phyloP scores from a whole-genome alignment of 1,284 basidiomycete species.

The Apiotrichum gracile region DNA sequence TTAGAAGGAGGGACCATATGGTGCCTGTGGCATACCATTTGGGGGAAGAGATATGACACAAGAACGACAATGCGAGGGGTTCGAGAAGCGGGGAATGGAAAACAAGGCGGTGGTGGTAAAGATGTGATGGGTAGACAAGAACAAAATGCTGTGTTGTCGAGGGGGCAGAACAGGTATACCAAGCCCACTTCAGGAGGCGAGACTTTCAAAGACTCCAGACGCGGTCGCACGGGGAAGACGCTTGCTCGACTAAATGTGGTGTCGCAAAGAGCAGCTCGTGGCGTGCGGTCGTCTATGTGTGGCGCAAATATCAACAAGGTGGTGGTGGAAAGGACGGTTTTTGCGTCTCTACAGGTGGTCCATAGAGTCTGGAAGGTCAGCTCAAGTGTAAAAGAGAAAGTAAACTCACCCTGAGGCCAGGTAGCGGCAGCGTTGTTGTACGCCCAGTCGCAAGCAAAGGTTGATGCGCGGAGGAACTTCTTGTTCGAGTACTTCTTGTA shows the following conservation, averaged over 20 bases:
- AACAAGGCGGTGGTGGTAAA: not conserved
- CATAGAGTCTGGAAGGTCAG: not conserved
- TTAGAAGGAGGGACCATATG: not conserved
- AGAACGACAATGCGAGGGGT: not conserved
- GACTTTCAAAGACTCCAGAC: not conserved
- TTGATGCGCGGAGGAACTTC: constrained; percentile 81
- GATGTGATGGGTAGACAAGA: not conserved
- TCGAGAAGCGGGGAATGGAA: not conserved
- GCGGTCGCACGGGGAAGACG: not conserved
- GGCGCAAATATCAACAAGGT: not conserved
- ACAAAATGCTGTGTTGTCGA: not conserved
- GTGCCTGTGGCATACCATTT: constrained; percentile 1
- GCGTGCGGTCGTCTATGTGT: not conserved
- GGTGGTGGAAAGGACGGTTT: too few relatives aligned
- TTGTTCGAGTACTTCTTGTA: constrained; percentile 97
- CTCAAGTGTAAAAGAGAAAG: not conserved
- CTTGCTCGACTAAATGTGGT: not conserved
- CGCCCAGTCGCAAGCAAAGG: constrained; percentile 54
- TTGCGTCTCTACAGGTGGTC: not conserved
- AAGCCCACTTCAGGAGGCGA: not conserved
- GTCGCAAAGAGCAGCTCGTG: not conserved
- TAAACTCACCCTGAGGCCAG: constrained; percentile 8
- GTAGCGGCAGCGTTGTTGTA: constrained; percentile 25
- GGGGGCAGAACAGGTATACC: constrained; percentile 5
- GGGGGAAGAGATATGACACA: not conserved